Conservation (phyloP, 1,284 basidiomycete species). For the Grifola frondosa region DNA sequence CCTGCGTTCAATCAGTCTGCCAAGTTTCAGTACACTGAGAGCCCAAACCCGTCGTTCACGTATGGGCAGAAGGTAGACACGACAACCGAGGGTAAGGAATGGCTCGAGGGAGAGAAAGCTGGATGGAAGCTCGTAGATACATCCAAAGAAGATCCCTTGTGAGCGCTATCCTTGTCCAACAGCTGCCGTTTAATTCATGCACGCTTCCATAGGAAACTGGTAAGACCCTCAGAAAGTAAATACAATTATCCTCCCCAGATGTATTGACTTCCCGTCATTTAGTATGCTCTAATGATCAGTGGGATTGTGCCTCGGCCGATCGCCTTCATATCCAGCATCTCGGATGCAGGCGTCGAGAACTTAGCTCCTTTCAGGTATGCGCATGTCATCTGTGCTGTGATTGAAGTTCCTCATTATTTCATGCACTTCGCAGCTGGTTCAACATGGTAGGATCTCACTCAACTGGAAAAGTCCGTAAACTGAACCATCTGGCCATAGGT, state of each 20-base stretch:
- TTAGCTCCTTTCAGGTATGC: conserved; percentile 64
- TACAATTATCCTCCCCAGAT: background rate
- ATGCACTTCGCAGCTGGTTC: conserved; percentile 48
- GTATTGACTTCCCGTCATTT: background rate
- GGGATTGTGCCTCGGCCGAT: conserved; percentile 73
- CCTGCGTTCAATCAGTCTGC: conserved; percentile 14
- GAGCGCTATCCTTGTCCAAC: conserved; percentile 12
- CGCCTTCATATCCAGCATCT: conserved; percentile 69
- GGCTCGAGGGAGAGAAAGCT: conserved; percentile 49
- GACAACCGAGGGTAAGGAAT: conserved; percentile 46
- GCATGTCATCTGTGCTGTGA: background rate
- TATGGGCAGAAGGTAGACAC: conserved; percentile 52
- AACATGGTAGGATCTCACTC: conserved; percentile 36
- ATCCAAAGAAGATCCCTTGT: conserved; percentile 45
- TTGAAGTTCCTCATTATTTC: conserved; percentile 6
- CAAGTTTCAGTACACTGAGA: conserved; percentile 40
- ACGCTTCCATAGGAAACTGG: conserved; percentile 13
- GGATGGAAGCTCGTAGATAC: conserved; percentile 62
- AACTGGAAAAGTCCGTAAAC: conserved; percentile 1
- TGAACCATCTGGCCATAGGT: conserved; percentile 37
- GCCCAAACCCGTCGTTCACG: conserved; percentile 59
- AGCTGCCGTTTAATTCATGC: background rate
- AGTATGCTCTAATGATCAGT: conserved; percentile 56
- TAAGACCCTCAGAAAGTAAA: conserved; percentile 2
- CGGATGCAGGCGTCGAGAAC: conserved; percentile 56